These are phyloP conservation scores for Cercospora sp. DNA, from an alignment of 2,329 filamentous ascomycete genomes.

Conservation along the genomic window DNA sequence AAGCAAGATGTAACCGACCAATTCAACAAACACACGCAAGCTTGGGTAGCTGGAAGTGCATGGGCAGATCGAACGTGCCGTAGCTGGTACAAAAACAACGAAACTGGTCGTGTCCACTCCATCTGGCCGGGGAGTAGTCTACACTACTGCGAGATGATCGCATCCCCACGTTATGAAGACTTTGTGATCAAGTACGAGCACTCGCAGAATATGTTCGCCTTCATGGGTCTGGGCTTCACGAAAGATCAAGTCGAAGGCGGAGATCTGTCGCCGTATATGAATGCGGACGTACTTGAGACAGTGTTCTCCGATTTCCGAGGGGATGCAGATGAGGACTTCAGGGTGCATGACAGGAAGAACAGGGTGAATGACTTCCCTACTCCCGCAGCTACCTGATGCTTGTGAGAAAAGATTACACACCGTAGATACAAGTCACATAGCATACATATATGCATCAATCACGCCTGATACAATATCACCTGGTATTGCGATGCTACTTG, in stretches of 20 bases:
- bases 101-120: neutral
- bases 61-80: neutral
- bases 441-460: neutral
- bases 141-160: neutral
- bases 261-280: conserved; percentile 11
- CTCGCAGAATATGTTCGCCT: conserved; percentile 4
- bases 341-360: neutral
- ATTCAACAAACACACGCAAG: conserved; percentile 1
- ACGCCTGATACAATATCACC: neutral
- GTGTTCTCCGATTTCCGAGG: conserved; percentile 7
- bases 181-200: neutral
- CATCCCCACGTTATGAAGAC: neutral
- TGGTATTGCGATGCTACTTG: neutral
- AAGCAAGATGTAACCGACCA: conserved; percentile 11
- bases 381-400: neutral
- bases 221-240: conserved; percentile 11
- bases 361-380: neutral
- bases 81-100: conserved; percentile 9
- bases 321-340: neutral
- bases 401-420: neutral
- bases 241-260: conserved; percentile 11
- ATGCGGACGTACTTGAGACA: conserved; percentile 3
- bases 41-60: conserved; percentile 1
- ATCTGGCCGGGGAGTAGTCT: neutral
- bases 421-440: neutral